Evolutionary conservation across 805 yeast species (phyloP).

Genomic region (Kodamaea hsintzibuensis): DNA sequence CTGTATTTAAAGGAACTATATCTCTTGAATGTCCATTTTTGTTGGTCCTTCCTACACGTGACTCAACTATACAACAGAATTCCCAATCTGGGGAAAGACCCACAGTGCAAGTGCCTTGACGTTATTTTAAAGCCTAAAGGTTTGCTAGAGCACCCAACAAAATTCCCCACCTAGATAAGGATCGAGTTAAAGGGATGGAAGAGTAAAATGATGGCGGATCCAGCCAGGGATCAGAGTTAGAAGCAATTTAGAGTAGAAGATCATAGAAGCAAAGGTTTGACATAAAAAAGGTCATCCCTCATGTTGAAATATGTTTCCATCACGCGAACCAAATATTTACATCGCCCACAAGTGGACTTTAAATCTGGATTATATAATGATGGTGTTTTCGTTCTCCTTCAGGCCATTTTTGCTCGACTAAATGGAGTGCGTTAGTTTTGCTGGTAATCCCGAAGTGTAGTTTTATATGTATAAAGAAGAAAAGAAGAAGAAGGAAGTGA

Average conservation of each 20-base stretch:
- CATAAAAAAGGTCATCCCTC: too few relatives aligned
- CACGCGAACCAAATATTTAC: conserved; percentile 43
- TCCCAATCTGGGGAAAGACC: conserved; percentile 2
- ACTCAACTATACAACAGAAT: not conserved
- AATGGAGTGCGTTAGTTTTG: conserved; percentile 41
- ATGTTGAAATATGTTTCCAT: conserved; percentile 32
- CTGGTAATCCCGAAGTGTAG: conserved; percentile 48
- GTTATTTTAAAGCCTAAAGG: not conserved
- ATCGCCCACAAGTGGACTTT: conserved; percentile 4
- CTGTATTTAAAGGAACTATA: not conserved
- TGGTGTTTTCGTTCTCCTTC: conserved; percentile 39
- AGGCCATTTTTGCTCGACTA: conserved; percentile 52
- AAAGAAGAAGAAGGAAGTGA: conserved; percentile 9
- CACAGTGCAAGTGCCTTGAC: not conserved
- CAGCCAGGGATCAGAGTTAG: too few relatives aligned
- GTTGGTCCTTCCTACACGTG: conserved; percentile 1
- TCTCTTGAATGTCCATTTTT: not conserved
- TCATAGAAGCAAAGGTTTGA: too few relatives aligned
- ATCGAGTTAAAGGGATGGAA: not conserved
- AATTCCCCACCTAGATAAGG: not conserved
- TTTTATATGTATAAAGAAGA: conserved; percentile 29
- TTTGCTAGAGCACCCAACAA: conserved; percentile 1
- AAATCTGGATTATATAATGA: conserved; percentile 38
- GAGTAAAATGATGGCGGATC: too few relatives aligned
- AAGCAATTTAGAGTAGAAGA: too few relatives aligned